Conservation (phyloP, 2,329 filamentous ascomycete genomes). For the Penicillium sp. region DNA sequence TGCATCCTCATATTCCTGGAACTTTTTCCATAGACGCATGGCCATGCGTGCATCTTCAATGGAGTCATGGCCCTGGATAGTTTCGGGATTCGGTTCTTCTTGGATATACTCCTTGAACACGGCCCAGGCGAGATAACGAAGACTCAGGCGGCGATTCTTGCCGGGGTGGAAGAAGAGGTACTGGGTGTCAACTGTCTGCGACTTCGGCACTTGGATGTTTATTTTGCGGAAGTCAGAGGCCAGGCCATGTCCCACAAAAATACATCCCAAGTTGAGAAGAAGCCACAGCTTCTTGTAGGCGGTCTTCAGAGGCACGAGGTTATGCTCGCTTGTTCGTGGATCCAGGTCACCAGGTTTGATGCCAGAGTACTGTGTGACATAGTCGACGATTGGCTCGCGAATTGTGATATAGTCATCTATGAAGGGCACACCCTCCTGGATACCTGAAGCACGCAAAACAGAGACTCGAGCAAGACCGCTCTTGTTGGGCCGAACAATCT, state of each 20-base stretch:
- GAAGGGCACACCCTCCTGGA: slow-evolving; percentile 78
- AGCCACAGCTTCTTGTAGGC: slow-evolving; percentile 99
- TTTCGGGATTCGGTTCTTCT: slow-evolving; percentile 59
- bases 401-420: slow-evolving; percentile 97
- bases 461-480: slow-evolving; percentile 92
- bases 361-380: slow-evolving; percentile 90
- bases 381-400: slow-evolving; percentile 88
- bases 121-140: slow-evolving; percentile 89
- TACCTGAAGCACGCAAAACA: slow-evolving; percentile 75
- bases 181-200: slow-evolving; percentile 91
- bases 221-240: slow-evolving; percentile 96
- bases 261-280: slow-evolving; percentile 86
- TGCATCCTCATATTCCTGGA: slow-evolving; percentile 82
- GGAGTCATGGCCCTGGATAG: slow-evolving; percentile 70
- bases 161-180: slow-evolving; percentile 82
- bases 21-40: slow-evolving; percentile 84
- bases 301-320: slow-evolving; percentile 81
- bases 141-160: slow-evolving; percentile 79
- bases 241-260: slow-evolving; percentile 90
- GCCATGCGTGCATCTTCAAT: slow-evolving; percentile 95
- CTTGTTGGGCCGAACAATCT: slow-evolving; percentile 86
- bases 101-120: slow-evolving; percentile 94
- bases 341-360: slow-evolving; percentile 85
- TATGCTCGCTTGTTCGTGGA: slow-evolving; percentile 72
- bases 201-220: slow-evolving; percentile 90